Percentiles rank a stretch among this genome's conserved stretches.
Conservation (phyloP, 306 rosid species). For the Fagus crenata region DNA sequence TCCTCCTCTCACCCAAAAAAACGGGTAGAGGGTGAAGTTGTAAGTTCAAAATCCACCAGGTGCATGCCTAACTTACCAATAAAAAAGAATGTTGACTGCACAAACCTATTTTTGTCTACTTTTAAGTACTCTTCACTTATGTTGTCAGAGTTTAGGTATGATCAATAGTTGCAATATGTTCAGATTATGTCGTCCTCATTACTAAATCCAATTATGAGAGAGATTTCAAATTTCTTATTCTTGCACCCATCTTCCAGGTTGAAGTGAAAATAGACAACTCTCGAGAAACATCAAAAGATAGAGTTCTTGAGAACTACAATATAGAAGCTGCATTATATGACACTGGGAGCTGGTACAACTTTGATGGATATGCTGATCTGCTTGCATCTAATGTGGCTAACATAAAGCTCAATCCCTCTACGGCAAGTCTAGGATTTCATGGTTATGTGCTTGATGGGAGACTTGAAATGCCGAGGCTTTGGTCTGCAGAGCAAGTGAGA, state of each 20-base stretch:
- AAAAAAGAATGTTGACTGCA: neutral
- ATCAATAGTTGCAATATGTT: neutral
- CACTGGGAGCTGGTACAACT: conserved; percentile 54
- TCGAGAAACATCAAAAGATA: conserved; percentile 54
- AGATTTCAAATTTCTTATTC: conserved; percentile 21
- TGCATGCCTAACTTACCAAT: too few species aligned
- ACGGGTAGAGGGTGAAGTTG: too few species aligned
- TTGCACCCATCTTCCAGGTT: conserved; percentile 52
- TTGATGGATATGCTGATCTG: conserved; percentile 55
- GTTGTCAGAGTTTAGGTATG: neutral
- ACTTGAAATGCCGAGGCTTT: conserved; percentile 69
- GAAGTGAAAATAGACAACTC: conserved; percentile 84
- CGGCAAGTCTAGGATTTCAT: conserved; percentile 52
- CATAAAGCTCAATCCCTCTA: conserved; percentile 52
- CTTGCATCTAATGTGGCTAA: conserved; percentile 65
- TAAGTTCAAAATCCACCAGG: too few species aligned
- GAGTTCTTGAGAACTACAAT: conserved; percentile 51
- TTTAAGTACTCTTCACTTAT: neutral
- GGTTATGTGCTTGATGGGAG: conserved; percentile 69
- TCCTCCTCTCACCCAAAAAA: too few species aligned
- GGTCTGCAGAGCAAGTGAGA: conserved; percentile 95
- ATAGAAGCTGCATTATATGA: conserved; percentile 76
- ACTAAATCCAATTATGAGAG: conserved; percentile 8
- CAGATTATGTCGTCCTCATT: neutral
- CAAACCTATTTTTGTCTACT: neutral